Evolutionary conservation across 2,329 filamentous ascomycete species (phyloP), one percentile per base, ranked within the genome.

Genomic region (Diplodia intermedia): DNA sequence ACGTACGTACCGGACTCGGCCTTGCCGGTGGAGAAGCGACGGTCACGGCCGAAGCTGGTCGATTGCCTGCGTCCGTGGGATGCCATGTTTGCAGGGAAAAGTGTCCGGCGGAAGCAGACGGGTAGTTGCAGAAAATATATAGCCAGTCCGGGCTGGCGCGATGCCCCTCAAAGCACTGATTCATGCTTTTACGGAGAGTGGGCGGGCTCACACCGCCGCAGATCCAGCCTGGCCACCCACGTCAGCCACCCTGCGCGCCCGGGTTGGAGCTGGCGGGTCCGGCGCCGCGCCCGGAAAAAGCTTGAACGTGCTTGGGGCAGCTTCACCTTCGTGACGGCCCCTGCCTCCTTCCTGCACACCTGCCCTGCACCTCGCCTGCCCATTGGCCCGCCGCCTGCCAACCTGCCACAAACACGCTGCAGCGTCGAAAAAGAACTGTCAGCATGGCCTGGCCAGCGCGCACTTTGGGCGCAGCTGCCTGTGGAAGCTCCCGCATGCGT

Each of bases 21-120:
- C 65, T 67, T 67, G 65, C 43, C 54, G 31, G 65, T 67, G 26
- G 65, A 67, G 33, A 67, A 67, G 55, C 65, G 65, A 29, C 65
- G 65, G 43, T 67, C 65, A n/a, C 65, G 54, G 55, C 65, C 65
- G 26, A 67, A 67, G 47, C 54, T 57, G 43, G 65, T 67, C 31
- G 65, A 67, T 31, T 53, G 54, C n/a, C 65, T 67, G 54, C 65
- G 54, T 9, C 31, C 31, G 55, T 53, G 29, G 47, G 65, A 9
- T n/a, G 65, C 31, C 65, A 67, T 67, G 1, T 38, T 57, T 49
- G 65, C 65, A 52, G 63, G 52, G 38, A 31, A 50, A 20, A 43
- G 29, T 57, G 52, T 38, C 38, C 43, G 40, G 43, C 29, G 26
- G 52, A 57, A 60, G 20, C 15, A 14, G 18, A 12, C 31, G 47